Evolutionary conservation across 2,329 filamentous ascomycete genomes (phyloP), one percentile per base, ranked within the genome.

Genomic region (Cladosporium phlei): DNA sequence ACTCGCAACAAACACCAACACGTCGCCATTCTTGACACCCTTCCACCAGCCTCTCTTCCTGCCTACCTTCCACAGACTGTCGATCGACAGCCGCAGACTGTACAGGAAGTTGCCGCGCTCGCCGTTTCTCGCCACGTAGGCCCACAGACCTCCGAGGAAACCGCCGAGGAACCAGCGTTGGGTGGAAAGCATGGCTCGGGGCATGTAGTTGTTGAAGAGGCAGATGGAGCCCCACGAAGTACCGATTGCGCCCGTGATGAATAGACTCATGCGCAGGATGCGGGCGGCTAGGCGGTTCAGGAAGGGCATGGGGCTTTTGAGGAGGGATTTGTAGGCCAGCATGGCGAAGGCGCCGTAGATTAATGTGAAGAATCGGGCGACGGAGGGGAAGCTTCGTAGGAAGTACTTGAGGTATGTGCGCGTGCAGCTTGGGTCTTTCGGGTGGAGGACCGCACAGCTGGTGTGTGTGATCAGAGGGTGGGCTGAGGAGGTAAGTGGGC

Each of bases 41-140:
- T 78, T 81, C 88, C 91, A 95, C 81, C 88, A 88, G 1, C 88
- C 79, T 25, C 84, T 75, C 80, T 97, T 97, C 46, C 86, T 80
- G n/a, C 90, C 89, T 0, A 95, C 88, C 72, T 95, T 95, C 88
- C 89, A 97, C 35, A 89, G 67, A 28, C 81, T 87, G 63, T 95
- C 86, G 22, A 95, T 73, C 50, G 85, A 88, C n/a, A 83, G 71
- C 2, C 90, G 77, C 22, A 86, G 80, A 53, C 80, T 83, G 66
- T 93, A 93, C 51, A 96, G 59, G 66, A 94, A 95, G 46, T 87
- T 78, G 1, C 76, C 74, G 12, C 86, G 71, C 32, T 83, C 79
- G 50, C 76, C 71, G 39, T 73, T 72, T 34, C 83, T 74, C 61
- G 89, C 85, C 2, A 95, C 69, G 65, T 86, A 86, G 0, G 86